A percentile compares a stretch with the other conserved stretches of the same genome.
These are phyloP conservation scores for Dactylellina leptospora DNA, from an alignment of 2,329 filamentous ascomycete species.

Conservation along the genomic window DNA sequence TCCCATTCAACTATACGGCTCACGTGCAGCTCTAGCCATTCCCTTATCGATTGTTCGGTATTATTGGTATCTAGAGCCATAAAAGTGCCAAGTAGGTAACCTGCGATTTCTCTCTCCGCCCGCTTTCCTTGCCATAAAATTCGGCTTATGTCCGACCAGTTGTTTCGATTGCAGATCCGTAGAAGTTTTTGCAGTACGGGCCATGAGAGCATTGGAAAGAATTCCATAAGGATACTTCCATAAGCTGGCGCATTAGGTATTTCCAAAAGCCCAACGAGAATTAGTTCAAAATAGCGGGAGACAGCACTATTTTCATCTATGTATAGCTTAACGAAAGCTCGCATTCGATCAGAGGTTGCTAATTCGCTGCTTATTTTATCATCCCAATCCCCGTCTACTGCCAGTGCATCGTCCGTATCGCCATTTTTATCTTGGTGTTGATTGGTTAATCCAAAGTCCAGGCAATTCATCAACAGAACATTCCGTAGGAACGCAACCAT, in stretches of 20 bases:
- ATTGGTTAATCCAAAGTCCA: conserved; percentile 16
- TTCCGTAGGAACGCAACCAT: conserved; percentile 47
- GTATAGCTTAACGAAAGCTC: conserved; percentile 48
- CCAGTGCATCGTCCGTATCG: conserved; percentile 64
- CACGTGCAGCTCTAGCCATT: conserved; percentile 38
- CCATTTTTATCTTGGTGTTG: conserved; percentile 50
- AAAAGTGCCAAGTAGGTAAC: conserved; percentile 36
- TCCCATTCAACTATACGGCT: conserved; percentile 29
- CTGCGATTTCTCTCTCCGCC: conserved; percentile 31
- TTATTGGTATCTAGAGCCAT: conserved; percentile 19
- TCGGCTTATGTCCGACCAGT: conserved; percentile 38
- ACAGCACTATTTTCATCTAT: conserved; percentile 22
- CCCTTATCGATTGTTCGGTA: conserved; percentile 1
- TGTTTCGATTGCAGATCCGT: conserved; percentile 28
- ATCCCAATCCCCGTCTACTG: conserved; percentile 83
- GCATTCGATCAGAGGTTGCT: conserved; percentile 67
- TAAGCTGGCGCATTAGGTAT: conserved; percentile 26
- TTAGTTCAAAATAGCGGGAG: conserved; percentile 30
- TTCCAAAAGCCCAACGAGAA: conserved; percentile 21
- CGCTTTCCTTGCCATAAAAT: conserved; percentile 43
- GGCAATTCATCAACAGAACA: conserved; percentile 34
- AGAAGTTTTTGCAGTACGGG: conserved; percentile 28
- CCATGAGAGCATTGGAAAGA: conserved; percentile 48
- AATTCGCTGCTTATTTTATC: conserved; percentile 77
- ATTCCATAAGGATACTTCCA: conserved; percentile 36